phyloP scores from a whole-genome alignment of 805 yeast genomes.

The Saccharomyces paradoxus region DNA sequence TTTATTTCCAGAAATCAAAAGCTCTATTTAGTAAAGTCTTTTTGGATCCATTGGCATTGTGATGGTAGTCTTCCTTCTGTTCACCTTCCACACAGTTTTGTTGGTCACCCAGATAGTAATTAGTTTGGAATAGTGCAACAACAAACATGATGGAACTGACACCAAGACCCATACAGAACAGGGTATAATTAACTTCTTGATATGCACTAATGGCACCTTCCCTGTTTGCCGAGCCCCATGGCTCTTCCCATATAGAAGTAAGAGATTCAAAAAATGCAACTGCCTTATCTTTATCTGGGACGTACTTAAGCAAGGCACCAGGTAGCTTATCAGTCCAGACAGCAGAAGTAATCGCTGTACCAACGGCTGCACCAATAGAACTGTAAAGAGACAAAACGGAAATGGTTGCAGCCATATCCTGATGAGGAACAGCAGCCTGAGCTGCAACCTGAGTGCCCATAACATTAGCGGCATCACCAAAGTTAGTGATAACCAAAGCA shows the following conservation, averaged over 20 bases:
- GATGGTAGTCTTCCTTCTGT: slow-evolving; percentile 8
- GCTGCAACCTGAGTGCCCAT: slow-evolving; percentile 33
- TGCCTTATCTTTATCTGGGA: slow-evolving; percentile 25
- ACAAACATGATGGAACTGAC: slow-evolving; percentile 28
- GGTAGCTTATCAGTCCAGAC: slow-evolving; percentile 32
- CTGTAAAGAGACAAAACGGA: slow-evolving; percentile 31
- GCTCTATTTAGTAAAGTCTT: slow-evolving; percentile 10
- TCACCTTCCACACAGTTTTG: slow-evolving; percentile 32
- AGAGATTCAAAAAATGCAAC: slow-evolving; percentile 18
- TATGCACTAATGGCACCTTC: slow-evolving; percentile 31
- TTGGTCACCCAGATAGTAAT: slow-evolving; percentile 31
- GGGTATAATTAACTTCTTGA: slow-evolving; percentile 22
- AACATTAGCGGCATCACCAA: slow-evolving; percentile 35
- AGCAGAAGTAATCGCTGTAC: slow-evolving; percentile 35
- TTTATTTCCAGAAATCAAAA: slow-evolving; percentile 12
- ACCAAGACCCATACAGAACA: slow-evolving; percentile 28
- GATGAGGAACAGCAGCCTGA: slow-evolving; percentile 37
- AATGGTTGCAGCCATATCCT: slow-evolving; percentile 36
- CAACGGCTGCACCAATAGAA: slow-evolving; percentile 34
- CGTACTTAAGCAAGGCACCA: slow-evolving; percentile 21
- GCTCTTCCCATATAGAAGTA: slow-evolving; percentile 20
- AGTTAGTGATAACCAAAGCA: slow-evolving; percentile 31
- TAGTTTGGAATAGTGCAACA: slow-evolving; percentile 29
- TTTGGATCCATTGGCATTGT: slow-evolving; percentile 9
- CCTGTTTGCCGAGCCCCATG: slow-evolving; percentile 25